phyloP scores from a whole-genome alignment of 805 yeast species.

The Ogataea ramenticola region DNA sequence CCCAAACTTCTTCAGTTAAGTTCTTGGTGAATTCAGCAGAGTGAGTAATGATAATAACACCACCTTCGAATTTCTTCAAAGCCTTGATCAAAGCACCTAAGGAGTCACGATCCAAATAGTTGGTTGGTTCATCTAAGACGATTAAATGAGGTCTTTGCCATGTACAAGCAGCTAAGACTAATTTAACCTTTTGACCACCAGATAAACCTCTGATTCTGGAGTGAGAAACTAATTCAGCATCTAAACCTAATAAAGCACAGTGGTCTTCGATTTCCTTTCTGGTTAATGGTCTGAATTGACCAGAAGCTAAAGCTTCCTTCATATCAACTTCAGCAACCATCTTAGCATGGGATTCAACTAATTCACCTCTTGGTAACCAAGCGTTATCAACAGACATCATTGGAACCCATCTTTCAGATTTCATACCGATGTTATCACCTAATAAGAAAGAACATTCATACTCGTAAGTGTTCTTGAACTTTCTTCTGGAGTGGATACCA shows the following conservation, averaged over 20 bases:
- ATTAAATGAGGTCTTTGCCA: conserved; percentile 99
- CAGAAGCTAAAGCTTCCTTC: conserved; percentile 99
- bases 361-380: conserved; percentile 99
- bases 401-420: conserved; percentile 98
- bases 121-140: conserved; percentile 99
- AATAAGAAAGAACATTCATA: conserved; percentile 96
- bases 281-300: conserved; percentile 99
- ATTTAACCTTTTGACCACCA: conserved; percentile 99
- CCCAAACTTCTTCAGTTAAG: conserved; percentile 99
- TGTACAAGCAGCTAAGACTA: conserved; percentile 99
- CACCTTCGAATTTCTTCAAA: conserved; percentile 98
- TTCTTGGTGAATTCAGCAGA: conserved; percentile 99
- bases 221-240: conserved; percentile 98
- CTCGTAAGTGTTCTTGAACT: conserved; percentile 99
- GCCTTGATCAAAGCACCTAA: conserved; percentile 99
- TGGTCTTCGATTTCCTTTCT: conserved; percentile 99
- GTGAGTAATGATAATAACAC: conserved; percentile 99
- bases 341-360: conserved; percentile 95
- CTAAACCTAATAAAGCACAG: conserved; percentile 98
- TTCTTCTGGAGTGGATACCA: conserved; percentile 93
- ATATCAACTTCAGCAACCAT: conserved; percentile 99
- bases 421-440: conserved; percentile 99
- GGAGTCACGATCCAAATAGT: conserved; percentile 98
- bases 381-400: conserved; percentile 99
- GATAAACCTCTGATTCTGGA: conserved; percentile 99